Conservation (phyloP, 2,329 filamentous ascomycete species). For the Sporothrix curviconia region DNA sequence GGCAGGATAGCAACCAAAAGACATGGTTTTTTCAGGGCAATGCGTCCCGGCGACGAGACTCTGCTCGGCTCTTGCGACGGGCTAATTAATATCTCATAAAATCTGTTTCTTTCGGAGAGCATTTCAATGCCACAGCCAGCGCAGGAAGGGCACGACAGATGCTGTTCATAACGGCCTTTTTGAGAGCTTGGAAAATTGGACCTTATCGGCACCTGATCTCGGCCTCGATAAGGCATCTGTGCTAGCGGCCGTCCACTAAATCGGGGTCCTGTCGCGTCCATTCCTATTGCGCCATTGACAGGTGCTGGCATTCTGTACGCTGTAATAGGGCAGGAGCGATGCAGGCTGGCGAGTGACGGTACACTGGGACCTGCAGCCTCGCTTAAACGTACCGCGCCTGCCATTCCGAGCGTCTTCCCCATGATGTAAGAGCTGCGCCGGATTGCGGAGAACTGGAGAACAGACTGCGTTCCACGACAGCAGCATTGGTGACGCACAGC, state of each 20-base stretch:
- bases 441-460: constrained; percentile 2
- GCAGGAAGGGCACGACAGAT: too few relatives aligned
- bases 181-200: too few relatives aligned
- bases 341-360: too few relatives aligned
- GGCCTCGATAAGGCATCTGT: too few relatives aligned
- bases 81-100: too few relatives aligned
- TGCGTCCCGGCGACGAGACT: too few relatives aligned
- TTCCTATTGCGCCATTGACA: constrained; percentile 2
- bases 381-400: neutral
- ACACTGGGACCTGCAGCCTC: constrained; percentile 6
- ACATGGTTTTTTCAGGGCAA: too few relatives aligned
- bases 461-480: constrained; percentile 5
- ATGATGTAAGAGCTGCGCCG: constrained; percentile 7
- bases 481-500: neutral
- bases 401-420: neutral
- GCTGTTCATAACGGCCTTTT: too few relatives aligned
- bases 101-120: too few relatives aligned
- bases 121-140: too few relatives aligned
- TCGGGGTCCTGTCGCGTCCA: neutral
- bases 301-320: neutral
- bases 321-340: too few relatives aligned
- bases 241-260: constrained; percentile 2
- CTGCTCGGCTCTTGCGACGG: too few relatives aligned
- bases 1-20: neutral
- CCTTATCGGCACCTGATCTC: constrained; percentile 21